These are phyloP conservation scores for Neurospora sublineolata DNA, from an alignment of 495 filamentous ascomycete species.

Conservation along the genomic window DNA sequence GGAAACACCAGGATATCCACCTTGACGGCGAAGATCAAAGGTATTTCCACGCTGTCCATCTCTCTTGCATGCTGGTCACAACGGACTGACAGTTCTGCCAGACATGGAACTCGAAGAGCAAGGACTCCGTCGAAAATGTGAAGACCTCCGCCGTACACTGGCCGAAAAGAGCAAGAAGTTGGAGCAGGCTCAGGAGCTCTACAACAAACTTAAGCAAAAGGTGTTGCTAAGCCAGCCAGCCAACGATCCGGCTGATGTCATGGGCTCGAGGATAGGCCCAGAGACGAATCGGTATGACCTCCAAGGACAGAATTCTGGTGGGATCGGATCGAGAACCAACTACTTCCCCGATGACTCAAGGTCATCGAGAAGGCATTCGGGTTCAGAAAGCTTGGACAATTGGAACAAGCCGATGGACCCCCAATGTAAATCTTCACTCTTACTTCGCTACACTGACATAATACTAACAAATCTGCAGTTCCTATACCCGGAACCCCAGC, in stretches of 20 bases:
- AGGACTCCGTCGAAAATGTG: conserved; percentile 59
- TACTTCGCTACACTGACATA: neutral
- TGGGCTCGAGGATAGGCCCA: conserved; percentile 42
- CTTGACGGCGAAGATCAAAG: conserved; percentile 45
- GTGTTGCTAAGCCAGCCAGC: conserved; percentile 59
- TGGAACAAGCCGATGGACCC: conserved; percentile 3
- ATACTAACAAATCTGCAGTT: neutral
- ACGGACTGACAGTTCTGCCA: conserved; percentile 14
- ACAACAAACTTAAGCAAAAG: conserved; percentile 68
- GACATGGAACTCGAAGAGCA: conserved; percentile 58
- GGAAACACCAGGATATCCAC: conserved; percentile 67
- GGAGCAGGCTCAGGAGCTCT: conserved; percentile 71
- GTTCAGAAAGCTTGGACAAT: neutral
- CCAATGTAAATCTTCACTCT: conserved; percentile 1
- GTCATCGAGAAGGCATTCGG: neutral
- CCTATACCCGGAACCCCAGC: neutral
- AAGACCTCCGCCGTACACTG: conserved; percentile 57
- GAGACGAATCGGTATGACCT: neutral
- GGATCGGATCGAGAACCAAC: neutral
- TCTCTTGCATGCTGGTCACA: neutral
- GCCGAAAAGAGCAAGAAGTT: conserved; percentile 66
- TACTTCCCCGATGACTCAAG: neutral
- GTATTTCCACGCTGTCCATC: neutral
- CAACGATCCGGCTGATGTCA: conserved; percentile 56
- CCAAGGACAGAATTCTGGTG: neutral